Conservation (phyloP, 2,329 filamentous ascomycete species). For the Sporothrix schenckii region DNA sequence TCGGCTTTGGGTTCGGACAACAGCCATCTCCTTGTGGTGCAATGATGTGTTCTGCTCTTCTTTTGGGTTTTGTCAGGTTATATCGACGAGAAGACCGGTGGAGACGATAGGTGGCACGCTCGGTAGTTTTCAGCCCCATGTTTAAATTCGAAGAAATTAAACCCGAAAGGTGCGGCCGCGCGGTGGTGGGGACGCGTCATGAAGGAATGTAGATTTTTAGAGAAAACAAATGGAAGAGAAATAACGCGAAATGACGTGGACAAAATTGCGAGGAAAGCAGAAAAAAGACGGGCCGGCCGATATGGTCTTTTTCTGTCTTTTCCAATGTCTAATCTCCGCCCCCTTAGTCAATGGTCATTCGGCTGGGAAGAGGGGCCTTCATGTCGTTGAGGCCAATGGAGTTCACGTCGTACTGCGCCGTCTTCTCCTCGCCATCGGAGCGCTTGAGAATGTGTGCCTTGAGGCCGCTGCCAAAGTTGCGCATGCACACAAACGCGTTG, state of each 20-base stretch:
- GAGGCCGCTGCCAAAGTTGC: conserved; percentile 86
- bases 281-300: conserved; percentile 8
- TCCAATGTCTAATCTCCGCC: background rate
- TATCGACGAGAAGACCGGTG: conserved; percentile 12
- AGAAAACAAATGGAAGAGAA: background rate
- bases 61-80: background rate
- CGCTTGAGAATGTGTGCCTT: conserved; percentile 77
- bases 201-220: conserved; percentile 23
- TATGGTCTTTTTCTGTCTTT: background rate
- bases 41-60: background rate
- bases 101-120: background rate
- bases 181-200: conserved; percentile 1
- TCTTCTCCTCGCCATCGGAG: conserved; percentile 56
- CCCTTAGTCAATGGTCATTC: conserved; percentile 65
- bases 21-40: background rate
- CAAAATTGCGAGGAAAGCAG: background rate
- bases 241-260: background rate
- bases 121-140: conserved; percentile 18
- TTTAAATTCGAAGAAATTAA: conserved; percentile 9
- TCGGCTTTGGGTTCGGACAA: background rate
- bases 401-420: conserved; percentile 50
- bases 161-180: background rate
- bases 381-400: conserved; percentile 61
- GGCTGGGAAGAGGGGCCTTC: conserved; percentile 57
- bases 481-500: conserved; percentile 83